Evolutionary conservation across 2,329 filamentous ascomycete genomes (phyloP), one percentile per base, ranked within the genome.

Genomic region (Fusarium pseudonygamai): DNA sequence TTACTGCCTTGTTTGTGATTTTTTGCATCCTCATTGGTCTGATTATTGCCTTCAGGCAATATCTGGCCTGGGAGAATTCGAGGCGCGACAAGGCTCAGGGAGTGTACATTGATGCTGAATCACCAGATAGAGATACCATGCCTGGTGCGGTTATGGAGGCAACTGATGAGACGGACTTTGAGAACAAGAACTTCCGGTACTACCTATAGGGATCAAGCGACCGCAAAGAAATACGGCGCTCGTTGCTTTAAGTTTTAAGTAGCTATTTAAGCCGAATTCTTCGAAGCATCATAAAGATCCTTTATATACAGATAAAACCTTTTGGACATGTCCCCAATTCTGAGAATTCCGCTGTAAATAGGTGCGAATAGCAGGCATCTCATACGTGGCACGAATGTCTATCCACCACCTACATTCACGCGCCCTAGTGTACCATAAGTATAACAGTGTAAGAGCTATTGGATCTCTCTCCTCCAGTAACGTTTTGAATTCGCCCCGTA

Each of bases 161-260:
- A 7, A 49, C 28, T 13, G 28, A 49, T 0, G 28, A 30, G 14
- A 49, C 46, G 20, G 46, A 49, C 26, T 49, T 49, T 49, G 46
- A 49, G 15, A 49, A 49, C 13, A 30, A n/a, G 14, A 49, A n/a
- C 14, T 49, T 49, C 22, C 46, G 28, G 7, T 49, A 49, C 8
- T 49, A n/a, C 14, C 46, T 30, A 7, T 47, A 49, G 28, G 3
- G 20, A 26, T 45, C 42, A 20, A 11, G 0, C 42, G 7, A 45
- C 7, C 6, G 5, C 16, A 6, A 45, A 26, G 11, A 18, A 45
- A 4, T 20, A 45, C 11, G 42, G 16, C 5, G 0, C 0, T 26
- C 11, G 18, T 20, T 20, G 1, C 11, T 45, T 4, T 0, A 20
- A 18, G 42, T 13, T 6, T 6, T 0, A 45, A 6, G 13, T 26